Conservation (phyloP, 1,284 basidiomycete species). For the Naganishia sp. region DNA sequence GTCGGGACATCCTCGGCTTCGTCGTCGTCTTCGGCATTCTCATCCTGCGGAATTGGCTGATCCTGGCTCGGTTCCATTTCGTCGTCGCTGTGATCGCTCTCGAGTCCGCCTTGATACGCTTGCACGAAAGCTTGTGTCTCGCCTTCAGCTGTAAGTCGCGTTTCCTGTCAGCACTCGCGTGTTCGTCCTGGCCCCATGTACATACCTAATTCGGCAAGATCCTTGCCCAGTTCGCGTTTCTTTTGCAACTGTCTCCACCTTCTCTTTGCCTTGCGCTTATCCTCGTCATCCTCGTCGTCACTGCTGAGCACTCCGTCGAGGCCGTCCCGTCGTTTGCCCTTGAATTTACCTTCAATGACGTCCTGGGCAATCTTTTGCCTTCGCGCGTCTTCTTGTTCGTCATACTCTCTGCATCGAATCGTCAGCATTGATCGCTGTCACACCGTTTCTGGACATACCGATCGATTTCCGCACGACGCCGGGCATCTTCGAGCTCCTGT, state of each 20-base stretch:
- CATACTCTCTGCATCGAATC: conserved; percentile 38
- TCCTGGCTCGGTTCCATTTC: conserved; percentile 2
- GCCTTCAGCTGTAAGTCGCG: conserved; percentile 5
- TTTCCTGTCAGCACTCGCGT: background rate
- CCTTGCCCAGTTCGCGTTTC: conserved; percentile 3
- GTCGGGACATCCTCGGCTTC: conserved; percentile 16
- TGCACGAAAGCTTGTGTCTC: conserved; percentile 26
- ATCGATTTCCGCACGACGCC: conserved; percentile 21
- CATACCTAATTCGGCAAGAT: conserved; percentile 21
- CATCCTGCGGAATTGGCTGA: conserved; percentile 2
- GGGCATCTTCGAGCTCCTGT: conserved; percentile 19
- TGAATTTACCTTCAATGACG: conserved; percentile 37
- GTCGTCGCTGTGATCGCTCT: conserved; percentile 19
- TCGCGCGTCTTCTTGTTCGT: conserved; percentile 34
- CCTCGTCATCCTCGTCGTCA: conserved; percentile 35
- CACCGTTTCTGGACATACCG: background rate
- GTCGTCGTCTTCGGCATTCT: conserved; percentile 16
- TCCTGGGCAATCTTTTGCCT: conserved; percentile 35
- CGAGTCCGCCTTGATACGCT: conserved; percentile 26
- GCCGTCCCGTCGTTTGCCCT: conserved; percentile 37
- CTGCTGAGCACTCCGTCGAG: conserved; percentile 35
- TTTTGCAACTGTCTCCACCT: conserved; percentile 15
- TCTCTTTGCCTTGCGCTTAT: conserved; percentile 18
- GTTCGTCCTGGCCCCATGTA: no score
- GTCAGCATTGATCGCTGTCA: background rate